These are phyloP conservation scores for Allium sativum DNA, from an alignment of 106 monocot species.

Conservation along the genomic window DNA sequence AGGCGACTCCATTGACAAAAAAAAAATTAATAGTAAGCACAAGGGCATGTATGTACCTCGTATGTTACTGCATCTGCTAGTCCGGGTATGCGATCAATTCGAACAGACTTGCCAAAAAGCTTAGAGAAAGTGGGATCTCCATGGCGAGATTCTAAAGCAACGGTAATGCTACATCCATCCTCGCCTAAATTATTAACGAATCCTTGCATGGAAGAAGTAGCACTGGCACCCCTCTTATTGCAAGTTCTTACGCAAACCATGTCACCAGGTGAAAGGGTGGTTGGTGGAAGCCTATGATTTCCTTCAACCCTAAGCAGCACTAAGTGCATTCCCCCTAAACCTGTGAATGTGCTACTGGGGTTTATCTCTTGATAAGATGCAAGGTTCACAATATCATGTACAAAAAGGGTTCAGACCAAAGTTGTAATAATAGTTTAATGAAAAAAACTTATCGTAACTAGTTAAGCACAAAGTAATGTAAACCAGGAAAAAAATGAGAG, in stretches of 20 bases:
- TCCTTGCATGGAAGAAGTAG: slow-evolving; percentile 90
- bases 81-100: slow-evolving; percentile 91
- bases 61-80: slow-evolving; percentile 92
- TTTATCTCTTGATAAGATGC: no score
- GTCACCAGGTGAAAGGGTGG: slow-evolving; percentile 86
- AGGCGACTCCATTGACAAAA: no score
- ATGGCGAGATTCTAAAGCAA: slow-evolving; percentile 90
- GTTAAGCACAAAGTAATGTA: no score
- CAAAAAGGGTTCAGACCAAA: no score
- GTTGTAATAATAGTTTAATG: no score
- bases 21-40: no score
- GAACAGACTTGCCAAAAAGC: slow-evolving; percentile 80
- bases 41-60: slow-evolving; percentile 39
- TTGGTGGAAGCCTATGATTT: slow-evolving; percentile 79
- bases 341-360: slow-evolving; percentile 16
- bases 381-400: no score
- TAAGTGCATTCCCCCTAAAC: slow-evolving; percentile 85
- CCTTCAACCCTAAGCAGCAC: slow-evolving; percentile 89
- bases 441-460: no score
- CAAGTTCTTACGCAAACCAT: slow-evolving; percentile 86
- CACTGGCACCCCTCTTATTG: slow-evolving; percentile 66
- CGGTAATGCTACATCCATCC: slow-evolving; percentile 92
- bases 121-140: slow-evolving; percentile 97
- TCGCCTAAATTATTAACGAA: slow-evolving; percentile 89
- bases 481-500: no score